Percentiles rank a stretch among this genome's conserved stretches.
phyloP scores from a whole-genome alignment of 345 rosid genomes.

The Kernera saxatilis region DNA sequence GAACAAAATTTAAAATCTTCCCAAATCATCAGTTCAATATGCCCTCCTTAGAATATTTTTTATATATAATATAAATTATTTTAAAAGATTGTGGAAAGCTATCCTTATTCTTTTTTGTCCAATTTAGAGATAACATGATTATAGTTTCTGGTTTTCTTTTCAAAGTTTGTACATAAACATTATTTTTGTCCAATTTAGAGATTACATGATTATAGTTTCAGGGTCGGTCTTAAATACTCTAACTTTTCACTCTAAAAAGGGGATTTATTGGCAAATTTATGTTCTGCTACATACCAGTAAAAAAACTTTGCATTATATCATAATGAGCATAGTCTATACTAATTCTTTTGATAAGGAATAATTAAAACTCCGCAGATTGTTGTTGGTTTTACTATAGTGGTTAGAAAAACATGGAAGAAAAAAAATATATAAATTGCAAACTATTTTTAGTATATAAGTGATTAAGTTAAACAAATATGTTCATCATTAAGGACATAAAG shows the following conservation, averaged over 20 bases:
- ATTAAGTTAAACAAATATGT: neutral
- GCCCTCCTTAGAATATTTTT: too few relatives aligned
- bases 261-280: neutral
- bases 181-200: too few relatives aligned
- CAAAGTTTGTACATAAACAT: too few relatives aligned
- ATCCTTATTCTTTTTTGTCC: too few relatives aligned
- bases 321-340: neutral
- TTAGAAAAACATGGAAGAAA: neutral
- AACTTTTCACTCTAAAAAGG: neutral
- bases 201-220: too few relatives aligned
- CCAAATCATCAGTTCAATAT: too few relatives aligned
- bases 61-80: too few relatives aligned
- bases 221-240: too few relatives aligned
- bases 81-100: too few relatives aligned
- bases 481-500: neutral
- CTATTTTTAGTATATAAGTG: neutral
- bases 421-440: neutral
- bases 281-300: neutral
- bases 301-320: neutral
- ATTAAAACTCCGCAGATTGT: neutral
- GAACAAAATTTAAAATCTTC: too few relatives aligned
- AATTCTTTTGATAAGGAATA: neutral
- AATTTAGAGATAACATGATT: too few relatives aligned
- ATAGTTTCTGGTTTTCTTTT: too few relatives aligned
- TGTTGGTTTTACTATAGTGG: neutral